phyloP scores from a whole-genome alignment of 495 filamentous ascomycete genomes.

The Trypethelium eluteriae region DNA sequence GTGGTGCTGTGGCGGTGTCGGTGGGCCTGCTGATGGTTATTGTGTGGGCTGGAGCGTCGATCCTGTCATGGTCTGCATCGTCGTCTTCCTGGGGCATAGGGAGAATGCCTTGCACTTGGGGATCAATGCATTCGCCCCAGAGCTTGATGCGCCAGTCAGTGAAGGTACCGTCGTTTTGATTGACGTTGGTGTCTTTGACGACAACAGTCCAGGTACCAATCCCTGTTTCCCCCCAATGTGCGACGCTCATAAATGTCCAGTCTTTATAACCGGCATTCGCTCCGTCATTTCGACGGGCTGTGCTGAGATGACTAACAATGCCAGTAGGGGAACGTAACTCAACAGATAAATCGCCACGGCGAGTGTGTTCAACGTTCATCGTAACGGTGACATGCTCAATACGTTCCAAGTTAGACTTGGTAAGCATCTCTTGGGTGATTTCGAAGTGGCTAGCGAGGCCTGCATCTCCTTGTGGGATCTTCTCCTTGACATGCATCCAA shows the following conservation, averaged over 20 bases:
- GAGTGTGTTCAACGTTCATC: slow-evolving; percentile 85
- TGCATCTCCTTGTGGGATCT: slow-evolving; percentile 76
- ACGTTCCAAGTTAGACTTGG: slow-evolving; percentile 71
- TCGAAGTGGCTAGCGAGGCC: slow-evolving; percentile 71
- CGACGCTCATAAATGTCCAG: slow-evolving; percentile 98
- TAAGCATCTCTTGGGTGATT: slow-evolving; percentile 66
- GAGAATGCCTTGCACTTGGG: slow-evolving; percentile 57
- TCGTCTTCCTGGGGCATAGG: slow-evolving; percentile 81
- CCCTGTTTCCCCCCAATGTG: slow-evolving; percentile 90
- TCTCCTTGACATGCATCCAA: slow-evolving; percentile 80
- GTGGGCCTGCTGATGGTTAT: slow-evolving; percentile 44
- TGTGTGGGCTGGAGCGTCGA: slow-evolving; percentile 45
- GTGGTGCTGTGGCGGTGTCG: slow-evolving; percentile 36
- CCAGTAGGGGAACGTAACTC: slow-evolving; percentile 81
- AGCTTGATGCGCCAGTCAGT: slow-evolving; percentile 89
- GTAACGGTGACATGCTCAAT: slow-evolving; percentile 94
- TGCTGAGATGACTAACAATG: slow-evolving; percentile 75
- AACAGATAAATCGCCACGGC: slow-evolving; percentile 85
- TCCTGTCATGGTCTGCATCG: slow-evolving; percentile 67
- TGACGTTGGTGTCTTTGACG: slow-evolving; percentile 76
- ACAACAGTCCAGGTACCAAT: slow-evolving; percentile 84
- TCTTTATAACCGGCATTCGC: slow-evolving; percentile 69
- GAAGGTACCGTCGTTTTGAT: slow-evolving; percentile 68
- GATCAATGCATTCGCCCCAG: slow-evolving; percentile 82
- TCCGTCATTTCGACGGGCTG: slow-evolving; percentile 57